Evolutionary conservation across 257 asterid genomes (phyloP).

Genomic region (Nicotiana benthamiana): DNA sequence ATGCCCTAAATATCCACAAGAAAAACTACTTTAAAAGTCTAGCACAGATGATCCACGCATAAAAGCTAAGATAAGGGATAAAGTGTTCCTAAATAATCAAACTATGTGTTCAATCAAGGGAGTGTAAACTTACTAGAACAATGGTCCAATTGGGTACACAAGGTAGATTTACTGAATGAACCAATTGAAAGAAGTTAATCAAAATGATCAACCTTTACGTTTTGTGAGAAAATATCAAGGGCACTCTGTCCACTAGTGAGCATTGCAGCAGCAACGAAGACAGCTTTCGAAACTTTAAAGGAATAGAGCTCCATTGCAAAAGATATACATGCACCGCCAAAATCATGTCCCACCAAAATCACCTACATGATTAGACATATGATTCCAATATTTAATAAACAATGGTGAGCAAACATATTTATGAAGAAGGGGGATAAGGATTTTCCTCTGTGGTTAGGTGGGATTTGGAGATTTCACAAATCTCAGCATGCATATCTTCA

Average conservation of each 20-base stretch:
- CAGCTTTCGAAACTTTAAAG: conserved; percentile 70
- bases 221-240: conserved; percentile 81
- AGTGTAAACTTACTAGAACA: neutral
- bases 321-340: conserved; percentile 94
- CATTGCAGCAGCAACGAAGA: conserved; percentile 88
- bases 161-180: neutral
- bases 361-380: conserved; percentile 48
- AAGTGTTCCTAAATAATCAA: neutral
- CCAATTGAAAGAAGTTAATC: neutral
- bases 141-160: neutral
- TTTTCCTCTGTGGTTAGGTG: neutral
- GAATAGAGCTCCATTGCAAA: conserved; percentile 79
- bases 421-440: neutral
- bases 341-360: conserved; percentile 93
- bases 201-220: conserved; percentile 35
- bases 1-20: neutral
- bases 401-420: neutral
- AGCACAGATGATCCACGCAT: neutral
- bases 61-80: neutral
- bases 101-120: neutral
- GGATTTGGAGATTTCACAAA: neutral
- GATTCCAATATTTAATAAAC: neutral
- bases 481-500: neutral
- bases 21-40: neutral
- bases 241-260: conserved; percentile 77